Base-by-base conservation (phyloP, 208 protist species). In the Leishmania aethiopica region DNA sequence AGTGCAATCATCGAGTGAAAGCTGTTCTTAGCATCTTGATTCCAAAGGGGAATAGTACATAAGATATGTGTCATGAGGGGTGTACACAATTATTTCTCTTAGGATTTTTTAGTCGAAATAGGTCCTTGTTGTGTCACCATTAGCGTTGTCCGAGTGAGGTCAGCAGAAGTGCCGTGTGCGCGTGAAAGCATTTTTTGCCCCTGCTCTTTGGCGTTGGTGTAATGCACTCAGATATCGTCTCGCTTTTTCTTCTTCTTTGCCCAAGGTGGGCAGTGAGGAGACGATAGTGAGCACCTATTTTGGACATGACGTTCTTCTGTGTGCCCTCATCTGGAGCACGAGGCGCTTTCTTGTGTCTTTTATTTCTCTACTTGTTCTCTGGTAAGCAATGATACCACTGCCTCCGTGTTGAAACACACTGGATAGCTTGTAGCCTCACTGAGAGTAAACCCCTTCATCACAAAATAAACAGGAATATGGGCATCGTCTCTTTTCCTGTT, bases 281-380 rank as follows among this genome's bases (percentile, higher is more conserved):
- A 64, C n/a, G n/a, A 64, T 47, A 37, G 7, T 47, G 22, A 40
- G 72, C 69, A 13, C 25, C 66, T 47, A 57, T 35, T 77, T 72
- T 60, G 57, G 45, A 79, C 28, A 15, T 75, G 35, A n/a, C 32
- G 47, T 32, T 80, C 47, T 35, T 28, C 8, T 74, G 45, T 74
- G 28, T 55, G 7, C 60, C 7, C 45, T 74, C 47, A 51, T 74
- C 25, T 74, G 70, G 47, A 51, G 22, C 35, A 55, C 10, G 45
- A 47, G 47, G 51, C 53, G 37, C 25, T 77, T 45, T 62, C 11
- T 74, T 45, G 22, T 3, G 32, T 60, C 6, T 70, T 53, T 81
- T 84, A 70, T 57, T 79, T 89, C 85, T 79, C 53, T 64, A 47
- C 51, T n/a, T 11, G 47, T 64, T 77, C 49, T 64, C 25, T 51